Percentiles rank a stretch among this genome's conserved stretches.
Evolutionary conservation across 805 yeast genomes (phyloP).

Genomic region (Suhomyces prunicola): DNA sequence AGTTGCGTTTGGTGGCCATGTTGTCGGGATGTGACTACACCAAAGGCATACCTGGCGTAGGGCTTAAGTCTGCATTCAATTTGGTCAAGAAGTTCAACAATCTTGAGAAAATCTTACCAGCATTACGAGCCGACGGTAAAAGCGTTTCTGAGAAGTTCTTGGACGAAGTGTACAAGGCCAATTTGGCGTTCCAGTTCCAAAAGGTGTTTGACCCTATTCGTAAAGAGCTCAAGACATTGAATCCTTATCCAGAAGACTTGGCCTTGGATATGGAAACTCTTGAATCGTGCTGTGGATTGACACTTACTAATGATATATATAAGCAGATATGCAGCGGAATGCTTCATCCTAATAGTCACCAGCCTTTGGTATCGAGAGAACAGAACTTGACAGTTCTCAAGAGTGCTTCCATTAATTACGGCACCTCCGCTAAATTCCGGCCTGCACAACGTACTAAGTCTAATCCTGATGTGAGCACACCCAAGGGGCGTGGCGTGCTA

Average conservation of each 20-base stretch:
- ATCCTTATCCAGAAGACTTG: slow-evolving; percentile 47
- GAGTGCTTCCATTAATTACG: slow-evolving; percentile 9
- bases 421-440: neutral
- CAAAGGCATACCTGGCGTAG: slow-evolving; percentile 77
- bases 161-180: slow-evolving; percentile 62
- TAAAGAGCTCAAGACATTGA: slow-evolving; percentile 52
- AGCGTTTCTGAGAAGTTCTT: slow-evolving; percentile 55
- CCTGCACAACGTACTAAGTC: slow-evolving; percentile 1
- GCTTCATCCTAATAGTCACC: slow-evolving; percentile 61
- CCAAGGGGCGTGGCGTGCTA: neutral
- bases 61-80: slow-evolving; percentile 70
- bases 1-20: slow-evolving; percentile 74
- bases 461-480: neutral
- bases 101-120: slow-evolving; percentile 54
- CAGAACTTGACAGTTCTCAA: slow-evolving; percentile 21
- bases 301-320: slow-evolving; percentile 48
- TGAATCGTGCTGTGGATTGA: slow-evolving; percentile 45
- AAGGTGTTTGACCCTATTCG: slow-evolving; percentile 73
- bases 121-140: slow-evolving; percentile 61
- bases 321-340: slow-evolving; percentile 58
- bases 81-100: slow-evolving; percentile 50
- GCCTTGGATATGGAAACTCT: slow-evolving; percentile 40
- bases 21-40: slow-evolving; percentile 97
- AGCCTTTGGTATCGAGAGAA: slow-evolving; percentile 47
- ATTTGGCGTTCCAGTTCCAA: slow-evolving; percentile 77